Evolutionary conservation across 2,329 filamentous ascomycete species (phyloP), one percentile per base, ranked within the genome.

Genomic region (Alternaria brassicae): DNA sequence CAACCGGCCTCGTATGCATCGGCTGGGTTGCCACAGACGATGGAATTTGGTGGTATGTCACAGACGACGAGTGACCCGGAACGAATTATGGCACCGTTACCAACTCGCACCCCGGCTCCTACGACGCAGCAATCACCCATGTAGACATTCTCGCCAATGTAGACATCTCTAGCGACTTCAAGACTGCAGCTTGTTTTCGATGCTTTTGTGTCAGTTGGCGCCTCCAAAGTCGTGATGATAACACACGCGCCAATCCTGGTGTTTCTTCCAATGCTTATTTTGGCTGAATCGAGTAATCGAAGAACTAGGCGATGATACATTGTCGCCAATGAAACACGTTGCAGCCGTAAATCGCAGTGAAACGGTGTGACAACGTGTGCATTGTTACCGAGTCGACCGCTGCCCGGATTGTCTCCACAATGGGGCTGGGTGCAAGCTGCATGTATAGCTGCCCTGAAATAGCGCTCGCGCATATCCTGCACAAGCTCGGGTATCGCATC

Each of bases 291-390:
- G 56, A 93, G 87, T 72, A 98, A 89, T 27, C 88, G 89, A n/a
- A 77, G 93, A 97, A 71, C 91, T 91, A 56, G 91, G 86, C 91
- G 65, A 98, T 91, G 55, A 89, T 86, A 95, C 91, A 65, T 95
- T 89, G 70, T 93, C 89, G 15, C 91, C 93, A 66, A 98, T 90
- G n/a, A 45, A 86, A 85, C 69, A 98, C 90, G 77, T 98, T 98
- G 80, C 97, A 97, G 0, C 94, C 94, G 72, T 97, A 97, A 97
- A 72, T 97, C 92, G 75, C 93, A 97, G 47, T 85, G 89, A 77
- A 98, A 98, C 0, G 94, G 93, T 2, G 91, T 88, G 72, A 97
- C 93, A 30, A 98, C 90, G 37, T 89, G 83, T 4, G 91, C 89
- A 56, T 89, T 87, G 19, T 88, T 86, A 17, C 92, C 92, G 4